Evolutionary conservation across 2,329 filamentous ascomycete species (phyloP), one percentile per base, ranked within the genome.

Genomic region (Xylariaceae sp.): DNA sequence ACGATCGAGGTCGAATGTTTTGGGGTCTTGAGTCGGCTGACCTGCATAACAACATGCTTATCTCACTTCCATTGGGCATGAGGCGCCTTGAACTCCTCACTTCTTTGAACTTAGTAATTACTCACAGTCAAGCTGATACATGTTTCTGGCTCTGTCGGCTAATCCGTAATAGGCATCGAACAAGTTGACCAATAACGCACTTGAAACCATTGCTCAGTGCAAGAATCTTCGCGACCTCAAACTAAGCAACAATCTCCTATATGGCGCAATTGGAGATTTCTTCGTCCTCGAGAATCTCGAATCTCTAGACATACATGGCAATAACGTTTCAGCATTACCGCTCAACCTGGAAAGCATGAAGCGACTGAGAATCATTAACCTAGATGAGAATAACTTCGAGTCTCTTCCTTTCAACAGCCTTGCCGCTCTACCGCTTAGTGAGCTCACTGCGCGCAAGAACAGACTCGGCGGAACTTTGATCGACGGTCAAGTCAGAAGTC

Each of bases 11-110:
- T 1, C 85, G 84, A 55, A 85, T 93, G 52, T 96, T 97, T 67
- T 86, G 82, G 2, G 88, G 84, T 0, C 65, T 96, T 1, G 88
- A 95, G 62, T 79, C 79, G 4, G 67, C 96, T 6, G 91, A 97
- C 61, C 64, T 97, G 47, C 93, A 95, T 62, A 88, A 89, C 17
- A 98, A 98, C 60, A 67, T 80, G 36, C 72, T 98, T 16, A 75
- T 76, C 40, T 71, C 78, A 22, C 65, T 96, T 35, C 93, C 93
- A 0, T 64, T 84, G 53, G 92, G 93, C 0, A 63, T 97, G 46
- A 76, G 87, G 53, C 76, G 83, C 41, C 73, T 97, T 29, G 75
- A 82, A 39, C 72, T 84, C 49, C 74, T 98, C 44, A 91, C 88
- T 1, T 85, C 80, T 3, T 72, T 98, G 39, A 96, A 97, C 56